phyloP scores from a whole-genome alignment of 805 yeast species.

The Wickerhamiella sergipiensis region DNA sequence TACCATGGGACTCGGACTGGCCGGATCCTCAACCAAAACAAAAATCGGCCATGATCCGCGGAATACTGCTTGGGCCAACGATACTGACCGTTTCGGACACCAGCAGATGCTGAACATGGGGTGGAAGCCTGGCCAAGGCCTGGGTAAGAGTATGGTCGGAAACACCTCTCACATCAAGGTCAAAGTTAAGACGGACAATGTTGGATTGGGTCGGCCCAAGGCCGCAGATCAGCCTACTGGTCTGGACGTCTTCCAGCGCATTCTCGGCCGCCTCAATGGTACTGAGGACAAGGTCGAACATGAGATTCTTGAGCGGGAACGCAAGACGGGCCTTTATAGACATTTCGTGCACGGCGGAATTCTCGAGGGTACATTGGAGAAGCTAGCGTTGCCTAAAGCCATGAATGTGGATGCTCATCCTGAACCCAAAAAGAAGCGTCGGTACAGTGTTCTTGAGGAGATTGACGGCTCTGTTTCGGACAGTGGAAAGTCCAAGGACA shows the following conservation, averaged over 20 bases:
- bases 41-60: constrained; percentile 87
- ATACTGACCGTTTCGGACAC: constrained; percentile 61
- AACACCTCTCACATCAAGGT: constrained; percentile 55
- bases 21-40: constrained; percentile 63
- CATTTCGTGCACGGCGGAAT: constrained; percentile 77
- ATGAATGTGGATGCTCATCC: neutral
- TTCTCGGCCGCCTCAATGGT: constrained; percentile 81
- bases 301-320: constrained; percentile 51
- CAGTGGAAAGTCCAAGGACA: constrained; percentile 18
- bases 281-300: constrained; percentile 40
- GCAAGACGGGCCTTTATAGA: constrained; percentile 60
- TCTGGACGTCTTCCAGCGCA: constrained; percentile 81
- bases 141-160: constrained; percentile 50
- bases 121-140: constrained; percentile 85
- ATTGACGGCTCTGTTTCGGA: constrained; percentile 11
- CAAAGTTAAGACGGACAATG: constrained; percentile 61
- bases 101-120: constrained; percentile 70
- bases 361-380: constrained; percentile 71
- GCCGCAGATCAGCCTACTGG: constrained; percentile 67
- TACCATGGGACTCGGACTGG: constrained; percentile 25
- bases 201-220: constrained; percentile 81
- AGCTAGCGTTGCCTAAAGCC: constrained; percentile 10
- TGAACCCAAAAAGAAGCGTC: constrained; percentile 8
- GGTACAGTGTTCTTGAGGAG: constrained; percentile 13
- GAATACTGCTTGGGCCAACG: constrained; percentile 88